Base-by-base conservation (phyloP, 371 early-diverging fungal genomes). In the Thermomucor indicae-seudaticae region DNA sequence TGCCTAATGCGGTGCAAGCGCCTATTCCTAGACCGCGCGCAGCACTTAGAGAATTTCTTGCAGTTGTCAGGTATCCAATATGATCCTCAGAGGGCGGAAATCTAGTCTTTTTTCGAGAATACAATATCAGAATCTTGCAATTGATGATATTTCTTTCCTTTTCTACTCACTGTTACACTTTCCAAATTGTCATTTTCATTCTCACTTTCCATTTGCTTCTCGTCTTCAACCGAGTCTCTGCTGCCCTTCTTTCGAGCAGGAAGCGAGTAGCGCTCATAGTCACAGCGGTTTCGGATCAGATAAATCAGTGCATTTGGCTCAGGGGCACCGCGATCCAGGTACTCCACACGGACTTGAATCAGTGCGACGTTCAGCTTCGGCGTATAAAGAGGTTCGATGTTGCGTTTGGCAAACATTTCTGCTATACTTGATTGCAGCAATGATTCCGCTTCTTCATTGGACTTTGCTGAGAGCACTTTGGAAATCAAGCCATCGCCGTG, bases 31-130 rank as follows among this genome's bases (percentile, higher is more conserved):
- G 72, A 34, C 85, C 84, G 35, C 75, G 54, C 4, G 89, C 92
- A 28, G 78, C 65, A 10, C 72, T 64, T 37, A 84, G 76, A 12
- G 89, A 86, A 47, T 78, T 88, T 14, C 78, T 75, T 1, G 88
- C 89, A 4, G 83, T 81, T 1, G 88, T 89, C 24, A 89, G 62
- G 50, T 84, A 88, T 3, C 92, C 92, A 49, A 89, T 70, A 16
- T 80, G 66, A 8, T 60, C 61, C 2, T 53, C 53, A 32, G 49
- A 34, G 14, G 65, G 53, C 39, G 49, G 47, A 17, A 55, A 53
- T 12, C 39, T 39, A 17, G 31, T 16, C 25, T 55, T 43, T 12
- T 48, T 19, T 43, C 43, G 10, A 31, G 16, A 41, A 25, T 14
- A 23, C 1, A 41, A 23, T 12, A 10, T 19, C 24, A 19, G 0